Evolutionary conservation across 1,284 basidiomycete genomes (phyloP).

Genomic region (Trichosporon inkin): DNA sequence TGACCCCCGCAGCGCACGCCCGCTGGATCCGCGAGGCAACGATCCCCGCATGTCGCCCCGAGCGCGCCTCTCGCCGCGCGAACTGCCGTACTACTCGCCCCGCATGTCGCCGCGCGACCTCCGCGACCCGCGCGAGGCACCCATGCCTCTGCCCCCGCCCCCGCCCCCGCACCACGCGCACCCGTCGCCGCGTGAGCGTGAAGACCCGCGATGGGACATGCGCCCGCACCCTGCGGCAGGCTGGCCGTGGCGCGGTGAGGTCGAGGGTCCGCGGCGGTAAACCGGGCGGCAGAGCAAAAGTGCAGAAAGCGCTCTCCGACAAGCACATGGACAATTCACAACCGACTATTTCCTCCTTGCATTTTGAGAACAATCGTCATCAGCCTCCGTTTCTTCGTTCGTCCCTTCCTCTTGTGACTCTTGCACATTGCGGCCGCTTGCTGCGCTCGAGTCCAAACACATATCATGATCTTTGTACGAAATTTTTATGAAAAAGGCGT

Average conservation of each 20-base stretch:
- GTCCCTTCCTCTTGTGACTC: too few relatives aligned
- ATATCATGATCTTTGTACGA: too few relatives aligned
- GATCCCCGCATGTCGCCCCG: constrained; percentile 1
- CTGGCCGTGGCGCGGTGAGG: constrained; percentile 1
- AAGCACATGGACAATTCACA: too few relatives aligned
- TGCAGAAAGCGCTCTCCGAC: too few relatives aligned
- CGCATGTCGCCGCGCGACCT: neutral
- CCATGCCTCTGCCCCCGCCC: neutral
- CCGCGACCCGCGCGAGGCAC: neutral
- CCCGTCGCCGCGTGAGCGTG: neutral
- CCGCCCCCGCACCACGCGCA: neutral
- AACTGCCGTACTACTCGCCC: constrained; percentile 1
- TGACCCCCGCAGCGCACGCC: neutral
- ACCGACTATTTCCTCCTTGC: too few relatives aligned
- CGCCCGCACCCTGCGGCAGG: neutral
- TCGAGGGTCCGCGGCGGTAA: neutral
- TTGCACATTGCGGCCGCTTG: too few relatives aligned
- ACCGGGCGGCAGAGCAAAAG: neutral
- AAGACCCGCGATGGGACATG: constrained; percentile 1
- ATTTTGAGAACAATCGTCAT: too few relatives aligned
- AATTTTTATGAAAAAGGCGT: too few relatives aligned
- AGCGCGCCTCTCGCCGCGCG: neutral
- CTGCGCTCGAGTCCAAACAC: too few relatives aligned
- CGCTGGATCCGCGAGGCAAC: neutral
- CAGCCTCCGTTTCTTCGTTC: too few relatives aligned